These are phyloP conservation scores for Geranium incanum DNA, from an alignment of 441 rosid species.

Conservation along the genomic window DNA sequence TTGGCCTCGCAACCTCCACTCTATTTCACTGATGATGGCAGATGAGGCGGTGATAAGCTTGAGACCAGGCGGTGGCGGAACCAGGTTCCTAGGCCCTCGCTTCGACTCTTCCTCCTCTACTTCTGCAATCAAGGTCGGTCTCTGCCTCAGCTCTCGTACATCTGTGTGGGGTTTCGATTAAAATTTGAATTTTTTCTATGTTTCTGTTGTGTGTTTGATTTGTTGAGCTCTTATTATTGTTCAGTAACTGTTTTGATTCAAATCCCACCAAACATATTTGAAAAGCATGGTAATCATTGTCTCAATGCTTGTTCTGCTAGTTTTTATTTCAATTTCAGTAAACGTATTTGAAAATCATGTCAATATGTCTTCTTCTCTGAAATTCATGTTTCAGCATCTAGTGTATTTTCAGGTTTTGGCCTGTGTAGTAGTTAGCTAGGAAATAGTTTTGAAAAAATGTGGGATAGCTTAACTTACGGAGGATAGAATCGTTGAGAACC, in stretches of 20 bases:
- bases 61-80: slow-evolving; percentile 93
- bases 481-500: neutral
- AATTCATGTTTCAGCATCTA: too few relatives aligned
- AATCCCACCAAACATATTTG: neutral
- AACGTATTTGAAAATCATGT: too few relatives aligned
- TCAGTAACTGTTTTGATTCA: neutral
- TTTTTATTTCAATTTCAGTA: too few relatives aligned
- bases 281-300: neutral
- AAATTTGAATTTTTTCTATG: neutral
- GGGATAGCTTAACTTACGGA: neutral
- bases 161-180: slow-evolving; percentile 26
- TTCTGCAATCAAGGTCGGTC: slow-evolving; percentile 27
- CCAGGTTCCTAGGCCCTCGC: slow-evolving; percentile 57
- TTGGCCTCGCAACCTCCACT: too few relatives aligned
- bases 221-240: neutral
- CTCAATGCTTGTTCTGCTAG: too few relatives aligned
- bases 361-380: too few relatives aligned
- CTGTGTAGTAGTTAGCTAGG: too few relatives aligned
- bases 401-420: too few relatives aligned
- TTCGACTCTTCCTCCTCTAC: slow-evolving; percentile 37
- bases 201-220: neutral
- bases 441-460: neutral
- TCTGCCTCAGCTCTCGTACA: neutral
- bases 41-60: slow-evolving; percentile 87
- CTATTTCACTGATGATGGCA: slow-evolving; percentile 36